Base-by-base conservation (phyloP, 2,329 filamentous ascomycete genomes). In the Diaporthe australafricana region DNA sequence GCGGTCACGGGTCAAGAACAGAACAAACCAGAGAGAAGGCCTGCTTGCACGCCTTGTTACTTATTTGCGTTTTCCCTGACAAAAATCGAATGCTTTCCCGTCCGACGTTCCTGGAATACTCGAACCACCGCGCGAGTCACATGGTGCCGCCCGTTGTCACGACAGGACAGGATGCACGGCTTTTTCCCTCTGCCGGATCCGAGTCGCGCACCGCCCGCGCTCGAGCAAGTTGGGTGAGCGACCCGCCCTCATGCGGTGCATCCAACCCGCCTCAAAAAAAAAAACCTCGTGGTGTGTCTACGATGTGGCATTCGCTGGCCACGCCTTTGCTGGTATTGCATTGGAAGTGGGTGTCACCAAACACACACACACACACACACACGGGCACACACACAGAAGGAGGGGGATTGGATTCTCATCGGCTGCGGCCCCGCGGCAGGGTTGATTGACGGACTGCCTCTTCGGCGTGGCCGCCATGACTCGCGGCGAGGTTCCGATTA, bases 101-200 rank as follows among this genome's bases (percentile, higher is more conserved):
- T 17, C 40, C 20, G n/a, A 22, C 5, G 27, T 5, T 9, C 6
- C 35, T 32, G 17, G 17, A 48, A 48, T 17, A 35, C 60, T 60
- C 42, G 42, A 63, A 38, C 42, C 42, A 63, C 45, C n/a, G 42
- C 60, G 42, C 60, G 60, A 63, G 60, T 63, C 60, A 35, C 60
- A 63, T 40, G 14, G 8, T 35, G 56, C 27, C 30, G 9, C 27
- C n/a, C 9, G n/a, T 12, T 63, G 57, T 27, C 42, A 22, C 42
- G 27, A 48, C 60, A 38, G 14, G n/a, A n/a, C n/a, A n/a, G n/a
- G n/a, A 25, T 35, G 20, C 60, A 63, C 30, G 32, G 45, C n/a
- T 63, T n/a, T n/a, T 17, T 27, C 40, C n/a, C 8, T 48, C 27
- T 48, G 6, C 60, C 60, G 45, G 42, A 27, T 27, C 60, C 27